Evolutionary conservation across 768 basidiomycete species (phyloP).

Genomic region (Fomitopsis serialis): DNA sequence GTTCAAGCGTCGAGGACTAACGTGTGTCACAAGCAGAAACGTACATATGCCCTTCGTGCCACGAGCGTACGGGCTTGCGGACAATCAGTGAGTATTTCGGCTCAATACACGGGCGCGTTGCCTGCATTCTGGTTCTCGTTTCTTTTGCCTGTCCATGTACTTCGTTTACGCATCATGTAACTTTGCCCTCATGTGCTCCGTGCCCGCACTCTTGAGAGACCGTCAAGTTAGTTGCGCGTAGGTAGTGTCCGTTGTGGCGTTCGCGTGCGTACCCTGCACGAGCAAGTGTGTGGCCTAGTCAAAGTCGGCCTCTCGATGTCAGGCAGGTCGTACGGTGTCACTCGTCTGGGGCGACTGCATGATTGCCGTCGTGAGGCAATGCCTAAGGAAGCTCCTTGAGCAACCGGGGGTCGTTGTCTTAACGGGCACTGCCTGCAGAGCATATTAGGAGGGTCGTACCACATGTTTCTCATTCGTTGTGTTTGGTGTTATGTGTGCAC

Average conservation of each 20-base stretch:
- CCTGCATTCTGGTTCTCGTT: neutral
- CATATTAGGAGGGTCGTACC: too few relatives aligned
- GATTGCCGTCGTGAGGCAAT: neutral
- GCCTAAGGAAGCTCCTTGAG: neutral
- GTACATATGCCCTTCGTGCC: constrained; percentile 54
- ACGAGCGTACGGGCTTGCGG: constrained; percentile 53
- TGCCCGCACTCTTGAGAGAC: constrained; percentile 1
- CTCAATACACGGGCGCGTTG: neutral
- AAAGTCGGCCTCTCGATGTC: neutral
- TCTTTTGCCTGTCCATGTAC: constrained; percentile 13
- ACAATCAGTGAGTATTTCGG: constrained; percentile 70
- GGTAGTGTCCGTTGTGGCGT: neutral
- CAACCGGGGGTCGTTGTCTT: too few relatives aligned
- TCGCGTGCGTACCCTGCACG: neutral
- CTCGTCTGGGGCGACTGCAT: neutral
- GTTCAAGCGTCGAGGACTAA: neutral
- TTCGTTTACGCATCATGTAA: constrained; percentile 12
- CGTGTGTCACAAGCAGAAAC: constrained; percentile 35
- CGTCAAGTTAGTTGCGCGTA: neutral
- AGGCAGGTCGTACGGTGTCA: neutral
- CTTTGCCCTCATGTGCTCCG: neutral
- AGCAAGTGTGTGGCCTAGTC: neutral
- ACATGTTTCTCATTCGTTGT: too few relatives aligned
- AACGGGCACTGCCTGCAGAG: too few relatives aligned
- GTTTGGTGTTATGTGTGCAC: neutral